phyloP scores from a whole-genome alignment of 2,329 filamentous ascomycete species.

The Phaeophleospora eucalypticola region DNA sequence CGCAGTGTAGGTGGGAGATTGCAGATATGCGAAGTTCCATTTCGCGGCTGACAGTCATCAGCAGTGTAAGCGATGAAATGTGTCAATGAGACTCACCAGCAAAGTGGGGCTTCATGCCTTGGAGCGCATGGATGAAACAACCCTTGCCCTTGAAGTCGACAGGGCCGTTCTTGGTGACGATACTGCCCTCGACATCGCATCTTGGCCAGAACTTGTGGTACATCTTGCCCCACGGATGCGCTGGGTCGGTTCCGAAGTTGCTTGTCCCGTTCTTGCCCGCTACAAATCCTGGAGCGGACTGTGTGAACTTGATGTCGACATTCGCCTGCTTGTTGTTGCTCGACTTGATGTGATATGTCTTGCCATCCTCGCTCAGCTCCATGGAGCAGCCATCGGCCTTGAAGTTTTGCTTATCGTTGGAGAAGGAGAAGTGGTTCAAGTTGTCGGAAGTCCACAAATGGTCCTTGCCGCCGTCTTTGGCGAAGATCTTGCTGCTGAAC shows the following conservation, averaged over 20 bases:
- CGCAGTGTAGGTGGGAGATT: conserved; percentile 79
- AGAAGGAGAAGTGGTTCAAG: conserved; percentile 75
- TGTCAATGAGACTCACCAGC: conserved; percentile 54
- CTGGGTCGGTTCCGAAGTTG: conserved; percentile 78
- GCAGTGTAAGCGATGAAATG: too few relatives aligned
- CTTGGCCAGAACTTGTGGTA: conserved; percentile 92
- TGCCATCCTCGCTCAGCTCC: conserved; percentile 80
- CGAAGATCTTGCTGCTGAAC: conserved; percentile 93
- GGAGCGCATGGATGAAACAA: conserved; percentile 78
- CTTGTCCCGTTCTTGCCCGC: conserved; percentile 79
- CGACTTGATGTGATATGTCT: conserved; percentile 83
- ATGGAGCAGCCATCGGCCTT: conserved; percentile 81
- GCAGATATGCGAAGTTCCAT: conserved; percentile 94
- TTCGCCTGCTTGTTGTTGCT: conserved; percentile 74
- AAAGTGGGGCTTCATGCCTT: conserved; percentile 99
- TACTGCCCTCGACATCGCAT: conserved; percentile 73
- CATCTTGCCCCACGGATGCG: conserved; percentile 87
- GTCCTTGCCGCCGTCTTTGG: conserved; percentile 63
- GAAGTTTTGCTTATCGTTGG: conserved; percentile 76
- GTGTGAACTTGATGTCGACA: conserved; percentile 80
- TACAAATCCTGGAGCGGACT: conserved; percentile 73
- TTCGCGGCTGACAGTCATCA: conserved; percentile 55
- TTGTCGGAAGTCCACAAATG: conserved; percentile 81
- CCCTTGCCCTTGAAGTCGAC: conserved; percentile 78
- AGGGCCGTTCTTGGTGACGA: conserved; percentile 75